Conservation (phyloP, 2,329 filamentous ascomycete genomes). For the Cordyceps cateniannulata region DNA sequence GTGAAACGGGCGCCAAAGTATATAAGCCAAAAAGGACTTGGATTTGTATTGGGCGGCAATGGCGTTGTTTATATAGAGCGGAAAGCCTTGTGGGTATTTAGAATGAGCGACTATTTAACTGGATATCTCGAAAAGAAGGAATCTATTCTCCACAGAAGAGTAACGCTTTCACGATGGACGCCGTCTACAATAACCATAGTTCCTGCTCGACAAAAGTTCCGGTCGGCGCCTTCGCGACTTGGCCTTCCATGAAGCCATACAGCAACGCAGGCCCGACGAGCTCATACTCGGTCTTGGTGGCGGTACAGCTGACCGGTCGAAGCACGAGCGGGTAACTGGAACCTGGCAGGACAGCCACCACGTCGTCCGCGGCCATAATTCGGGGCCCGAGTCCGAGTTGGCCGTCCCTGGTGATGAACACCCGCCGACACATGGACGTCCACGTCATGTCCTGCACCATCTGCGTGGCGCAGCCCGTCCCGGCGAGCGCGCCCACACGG, state of each 20-base stretch:
- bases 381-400: slow-evolving; percentile 9
- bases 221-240: not conserved
- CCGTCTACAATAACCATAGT: not conserved
- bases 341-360: not conserved
- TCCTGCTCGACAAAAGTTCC: not conserved
- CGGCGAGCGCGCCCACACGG: not conserved
- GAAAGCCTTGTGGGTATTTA: not conserved
- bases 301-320: not conserved
- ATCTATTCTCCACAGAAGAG: not conserved
- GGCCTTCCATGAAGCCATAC: slow-evolving; percentile 10
- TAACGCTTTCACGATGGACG: not conserved
- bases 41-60: not conserved
- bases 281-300: not conserved
- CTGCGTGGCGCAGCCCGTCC: not conserved
- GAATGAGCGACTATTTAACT: not conserved
- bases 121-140: not conserved
- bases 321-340: slow-evolving; percentile 6
- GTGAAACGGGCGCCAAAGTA: not conserved
- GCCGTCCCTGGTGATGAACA: slow-evolving; percentile 1
- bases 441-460: slow-evolving; percentile 14
- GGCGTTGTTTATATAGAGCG: slow-evolving; percentile 7
- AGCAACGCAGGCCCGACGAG: slow-evolving; percentile 6
- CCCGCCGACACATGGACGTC: slow-evolving; percentile 13
- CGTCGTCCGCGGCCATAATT: not conserved
- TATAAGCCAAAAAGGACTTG: not conserved